Evolutionary conservation across 2,329 filamentous ascomycete genomes (phyloP), one percentile per base, ranked within the genome.

Genomic region (Drechslerella stenobrocha): DNA sequence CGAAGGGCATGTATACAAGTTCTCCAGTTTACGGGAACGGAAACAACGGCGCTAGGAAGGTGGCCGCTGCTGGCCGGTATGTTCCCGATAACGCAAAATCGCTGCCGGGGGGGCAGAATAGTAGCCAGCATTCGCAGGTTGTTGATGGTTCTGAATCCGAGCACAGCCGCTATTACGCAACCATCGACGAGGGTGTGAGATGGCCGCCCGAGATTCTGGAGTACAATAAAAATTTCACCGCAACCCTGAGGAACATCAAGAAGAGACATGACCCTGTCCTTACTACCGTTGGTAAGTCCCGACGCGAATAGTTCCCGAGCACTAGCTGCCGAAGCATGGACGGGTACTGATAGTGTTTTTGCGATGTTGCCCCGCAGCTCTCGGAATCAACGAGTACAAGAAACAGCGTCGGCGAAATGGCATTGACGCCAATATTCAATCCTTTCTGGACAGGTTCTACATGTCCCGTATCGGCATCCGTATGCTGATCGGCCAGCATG

Each of bases 391-490:
- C 64, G 93, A 98, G 79, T 98, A 95, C 82, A 98, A 98, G 80
- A 89, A 92, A 58, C 92, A 88, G 76, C 85, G 90, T 70, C 93
- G 98, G 81, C 86, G 93, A 55, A 93, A 97, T 87, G 93, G 97
- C 76, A 98, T 98, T 74, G 93, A 97, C 78, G 87, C 91, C 76
- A 95, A 91, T 73, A 96, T 98, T 65, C 93, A 98, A 77, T 87
- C 90, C 57, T 98, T 98, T 80, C 84, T 98, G 71, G 93, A 98
- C 79, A 89, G 93, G 65, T 98, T 98, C 79, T 98, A 98, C 81
- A 98, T 98, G 93, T 96, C 91, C 44, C 89, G 93, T 70, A 98
- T 98, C 75, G 93, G 93, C 71, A 98, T 98, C 73, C 89, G 93
- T 73, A 98, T 98, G 93, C 85, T 98, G 51, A 96, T 98, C 74